Percentiles rank a stretch among this genome's conserved stretches.
phyloP scores from a whole-genome alignment of 805 yeast species.

The Kuraishia floccosa region DNA sequence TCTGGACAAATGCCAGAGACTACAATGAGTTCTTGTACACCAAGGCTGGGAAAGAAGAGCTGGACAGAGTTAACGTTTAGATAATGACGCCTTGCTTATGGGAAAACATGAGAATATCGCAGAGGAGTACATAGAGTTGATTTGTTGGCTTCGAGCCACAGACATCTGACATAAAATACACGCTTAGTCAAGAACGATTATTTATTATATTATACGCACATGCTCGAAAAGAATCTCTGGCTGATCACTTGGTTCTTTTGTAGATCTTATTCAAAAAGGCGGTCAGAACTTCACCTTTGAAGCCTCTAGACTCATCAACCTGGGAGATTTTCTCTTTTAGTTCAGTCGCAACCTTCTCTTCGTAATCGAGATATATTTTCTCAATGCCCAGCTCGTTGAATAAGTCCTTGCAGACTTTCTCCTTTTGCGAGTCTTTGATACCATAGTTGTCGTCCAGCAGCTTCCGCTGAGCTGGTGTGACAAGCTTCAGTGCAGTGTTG shows the following conservation, averaged over 20 bases:
- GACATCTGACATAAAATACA: too few relatives aligned
- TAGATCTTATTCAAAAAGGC: slow-evolving; percentile 84
- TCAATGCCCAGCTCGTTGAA: slow-evolving; percentile 69
- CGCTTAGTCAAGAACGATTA: too few relatives aligned
- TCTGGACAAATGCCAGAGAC: slow-evolving; percentile 82
- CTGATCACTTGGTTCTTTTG: slow-evolving; percentile 68
- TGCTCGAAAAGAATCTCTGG: too few relatives aligned
- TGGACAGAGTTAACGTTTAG: slow-evolving; percentile 49
- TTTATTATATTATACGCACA: too few relatives aligned
- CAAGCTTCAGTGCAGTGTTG: slow-evolving; percentile 80
- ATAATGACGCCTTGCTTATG: too few relatives aligned
- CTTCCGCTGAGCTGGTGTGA: slow-evolving; percentile 70
- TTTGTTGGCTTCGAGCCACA: too few relatives aligned
- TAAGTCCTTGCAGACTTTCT: slow-evolving; percentile 58
- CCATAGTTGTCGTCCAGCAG: slow-evolving; percentile 87
- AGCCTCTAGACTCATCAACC: slow-evolving; percentile 87
- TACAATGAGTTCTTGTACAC: slow-evolving; percentile 92
- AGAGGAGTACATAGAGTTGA: too few relatives aligned
- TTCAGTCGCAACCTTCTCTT: slow-evolving; percentile 57
- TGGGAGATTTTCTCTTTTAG: slow-evolving; percentile 54
- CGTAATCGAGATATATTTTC: slow-evolving; percentile 65
- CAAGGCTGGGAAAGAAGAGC: slow-evolving; percentile 95
- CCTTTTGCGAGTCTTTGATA: slow-evolving; percentile 57
- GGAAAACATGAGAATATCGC: too few relatives aligned
- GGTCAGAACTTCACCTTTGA: slow-evolving; percentile 76